Base-by-base conservation (phyloP, 768 basidiomycete genomes). In the Asterophora lycoperdoides region DNA sequence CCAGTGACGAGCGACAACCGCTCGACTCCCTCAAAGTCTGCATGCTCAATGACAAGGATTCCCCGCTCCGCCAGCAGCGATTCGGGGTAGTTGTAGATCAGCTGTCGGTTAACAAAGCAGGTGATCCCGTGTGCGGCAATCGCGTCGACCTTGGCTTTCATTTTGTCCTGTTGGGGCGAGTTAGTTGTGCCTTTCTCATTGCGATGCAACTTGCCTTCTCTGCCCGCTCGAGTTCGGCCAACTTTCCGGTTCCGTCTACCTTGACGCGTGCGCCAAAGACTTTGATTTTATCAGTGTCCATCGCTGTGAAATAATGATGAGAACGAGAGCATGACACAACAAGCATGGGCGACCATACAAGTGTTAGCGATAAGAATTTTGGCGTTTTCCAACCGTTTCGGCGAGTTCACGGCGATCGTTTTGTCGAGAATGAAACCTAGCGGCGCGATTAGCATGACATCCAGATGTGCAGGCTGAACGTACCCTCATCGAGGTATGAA, bases 241-340 rank as follows among this genome's bases (percentile, higher is more conserved):
- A 81, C 71, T 99, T 97, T 44, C 94, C 89, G 2, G 96, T 95
- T 39, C 89, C 78, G 60, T 97, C 95, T 5, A 98, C 96, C 69
- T 93, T 92, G 54, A 98, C 84, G 32, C 93, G 80, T 0, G 96
- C 95, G 36, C 96, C 96, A 53, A 99, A 99, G 52, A 99, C 87
- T 72, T 99, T 99, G 76, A 98, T 96, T 68, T 99, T 99, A 72
- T 99, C 96, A 20, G 96, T 99, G 70, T 99, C 96, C 96, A 98
- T 98, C 3, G 96, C 93, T 94, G 56, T 9, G 46, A 33, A 9
- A 35, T 17, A 17, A 29, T 45, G 23, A 37, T 41, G 17, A 36
- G 38, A 19, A 23, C 14, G 1, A 5, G n/a, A 20, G 17, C 11
- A 4, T 19, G 6, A 11, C 29, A 23, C 5, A 23, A 6, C 28